Evolutionary conservation across 306 rosid species (phyloP).

Genomic region (Quercus glauca): DNA sequence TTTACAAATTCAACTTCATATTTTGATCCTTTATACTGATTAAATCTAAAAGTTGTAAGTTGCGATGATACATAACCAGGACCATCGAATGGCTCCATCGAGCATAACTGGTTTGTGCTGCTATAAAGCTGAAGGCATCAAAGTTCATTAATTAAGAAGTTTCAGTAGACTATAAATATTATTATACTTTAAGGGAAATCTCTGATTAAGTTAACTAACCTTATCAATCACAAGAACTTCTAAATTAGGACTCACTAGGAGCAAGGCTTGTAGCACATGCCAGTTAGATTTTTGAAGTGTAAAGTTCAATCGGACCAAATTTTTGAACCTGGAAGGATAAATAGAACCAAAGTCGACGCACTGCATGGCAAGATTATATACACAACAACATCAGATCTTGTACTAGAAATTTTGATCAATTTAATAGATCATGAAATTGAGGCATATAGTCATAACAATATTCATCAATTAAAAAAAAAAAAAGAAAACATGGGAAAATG

Average conservation of each 20-base stretch:
- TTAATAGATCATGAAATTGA: no score
- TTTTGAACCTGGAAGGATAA: no score
- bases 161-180: not conserved
- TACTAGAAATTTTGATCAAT: no score
- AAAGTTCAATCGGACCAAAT: no score
- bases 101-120: not conserved
- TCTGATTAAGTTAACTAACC: slow-evolving; percentile 19
- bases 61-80: slow-evolving; percentile 9
- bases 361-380: no score
- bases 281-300: no score
- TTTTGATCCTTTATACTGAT: not conserved
- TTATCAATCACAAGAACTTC: slow-evolving; percentile 20
- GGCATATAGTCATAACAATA: no score
- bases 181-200: not conserved
- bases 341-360: no score
- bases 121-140: slow-evolving; percentile 5
- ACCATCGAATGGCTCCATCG: not conserved
- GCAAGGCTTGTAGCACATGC: not conserved
- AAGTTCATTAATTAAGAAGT: not conserved
- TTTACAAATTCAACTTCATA: not conserved
- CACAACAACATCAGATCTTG: no score
- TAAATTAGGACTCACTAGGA: slow-evolving; percentile 7
- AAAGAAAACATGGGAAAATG: no score
- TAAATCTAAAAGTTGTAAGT: not conserved
- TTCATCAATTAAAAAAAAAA: not conserved